Base-by-base conservation (phyloP, 257 asterid genomes). In the Lantana camara region DNA sequence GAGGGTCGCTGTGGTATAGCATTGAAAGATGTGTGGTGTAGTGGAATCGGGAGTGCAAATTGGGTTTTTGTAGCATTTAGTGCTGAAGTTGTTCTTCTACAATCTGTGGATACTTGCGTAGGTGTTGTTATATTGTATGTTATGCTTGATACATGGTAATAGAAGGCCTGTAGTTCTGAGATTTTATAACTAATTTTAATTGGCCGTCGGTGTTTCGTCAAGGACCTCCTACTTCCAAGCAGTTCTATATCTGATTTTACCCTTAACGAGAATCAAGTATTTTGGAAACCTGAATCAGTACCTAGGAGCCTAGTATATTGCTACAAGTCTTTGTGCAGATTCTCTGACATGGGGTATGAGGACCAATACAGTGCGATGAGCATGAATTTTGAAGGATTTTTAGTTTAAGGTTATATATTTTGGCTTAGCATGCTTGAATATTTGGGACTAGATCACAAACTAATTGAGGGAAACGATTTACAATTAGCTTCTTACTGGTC, bases 31-130 rank as follows among this genome's bases (percentile, higher is more conserved):
- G 5, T 44, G 9, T 30, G 24, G 19, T 62, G n/a, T 47, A 37
- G 8, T 56, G 38, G 55, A 45, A 27, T 47, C 8, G 16, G 77
- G 44, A 57, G 34, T 34, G 57, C 35, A 30, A 58, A 29, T 67
- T 40, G 59, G 48, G 30, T 42, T 34, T 20, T 23, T 29, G 59
- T 41, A 23, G 54, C 23, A 42, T 58, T 29, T 59, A 27, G 29
- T 32, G 15, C 41, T 17, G 9, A 29, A 22, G 11, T 17, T 60
- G 24, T 49, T 60, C 38, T 24, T 23, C 2, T 54, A 8, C 29
- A 7, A n/a, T 49, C 20, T 65, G 34, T 38, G 47, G 32, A 66
- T 37, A 16, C 37, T 40, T 49, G 45, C 16, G 27, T 16, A 32
- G 24, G 34, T 27, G 34, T 17, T 14, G 24, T 2, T 5, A 12